Evolutionary conservation across 768 basidiomycete species (phyloP).

Genomic region (Pholiota conissans): DNA sequence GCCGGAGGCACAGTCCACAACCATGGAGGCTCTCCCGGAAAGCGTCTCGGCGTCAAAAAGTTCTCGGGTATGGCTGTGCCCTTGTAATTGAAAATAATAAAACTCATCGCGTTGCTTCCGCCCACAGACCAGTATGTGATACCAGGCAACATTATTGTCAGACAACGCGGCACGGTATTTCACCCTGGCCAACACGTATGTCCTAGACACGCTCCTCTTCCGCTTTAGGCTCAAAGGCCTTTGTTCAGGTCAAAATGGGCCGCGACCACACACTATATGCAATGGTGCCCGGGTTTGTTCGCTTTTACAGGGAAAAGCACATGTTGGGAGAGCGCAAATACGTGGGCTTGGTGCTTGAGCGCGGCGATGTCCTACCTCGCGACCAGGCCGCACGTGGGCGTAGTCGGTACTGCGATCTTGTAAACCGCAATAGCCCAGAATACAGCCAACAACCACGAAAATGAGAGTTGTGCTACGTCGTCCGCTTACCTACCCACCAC

Average conservation of each 20-base stretch:
- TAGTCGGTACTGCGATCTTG: conserved; percentile 81
- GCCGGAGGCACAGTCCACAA: conserved; percentile 95
- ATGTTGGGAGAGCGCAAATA: conserved; percentile 73
- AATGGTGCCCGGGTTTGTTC: conserved; percentile 85
- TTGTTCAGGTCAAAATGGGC: conserved; percentile 80
- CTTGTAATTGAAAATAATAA: neutral
- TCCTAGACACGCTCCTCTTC: conserved; percentile 6
- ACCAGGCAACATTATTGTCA: conserved; percentile 94
- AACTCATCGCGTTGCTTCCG: conserved; percentile 6
- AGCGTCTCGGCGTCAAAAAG: conserved; percentile 93
- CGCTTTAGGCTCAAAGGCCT: neutral
- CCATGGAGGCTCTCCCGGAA: conserved; percentile 89
- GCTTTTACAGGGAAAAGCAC: conserved; percentile 87
- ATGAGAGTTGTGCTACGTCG: neutral
- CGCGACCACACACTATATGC: conserved; percentile 96
- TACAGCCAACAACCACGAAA: conserved; percentile 7
- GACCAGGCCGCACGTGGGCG: conserved; percentile 74
- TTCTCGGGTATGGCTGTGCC: conserved; percentile 71
- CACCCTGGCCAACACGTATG: conserved; percentile 92
- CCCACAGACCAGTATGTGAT: conserved; percentile 82
- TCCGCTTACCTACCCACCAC: neutral
- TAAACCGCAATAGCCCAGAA: conserved; percentile 52
- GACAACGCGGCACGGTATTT: conserved; percentile 91
- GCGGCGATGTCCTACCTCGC: conserved; percentile 85
- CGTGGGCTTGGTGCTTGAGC: conserved; percentile 81